Evolutionary conservation across 164 flowering plant species (phyloP).

Genomic region (Santalum album): DNA sequence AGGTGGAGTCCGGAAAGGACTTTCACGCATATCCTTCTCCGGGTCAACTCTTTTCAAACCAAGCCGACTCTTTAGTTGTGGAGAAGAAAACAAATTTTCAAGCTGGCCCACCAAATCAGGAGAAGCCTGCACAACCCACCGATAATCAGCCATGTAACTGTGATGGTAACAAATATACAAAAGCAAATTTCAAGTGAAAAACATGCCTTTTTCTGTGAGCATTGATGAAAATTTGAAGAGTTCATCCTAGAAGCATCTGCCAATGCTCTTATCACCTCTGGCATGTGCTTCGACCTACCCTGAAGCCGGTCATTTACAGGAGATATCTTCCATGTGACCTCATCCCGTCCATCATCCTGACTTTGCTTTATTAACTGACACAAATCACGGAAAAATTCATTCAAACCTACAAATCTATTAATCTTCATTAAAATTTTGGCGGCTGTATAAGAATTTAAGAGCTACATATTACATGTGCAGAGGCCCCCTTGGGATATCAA

Average conservation of each 20-base stretch:
- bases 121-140: constrained; percentile 26
- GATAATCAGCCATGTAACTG: neutral
- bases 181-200: neutral
- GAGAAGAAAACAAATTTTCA: constrained; percentile 56
- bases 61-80: constrained; percentile 28
- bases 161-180: neutral
- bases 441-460: too few species aligned
- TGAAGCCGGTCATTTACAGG: constrained; percentile 82
- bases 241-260: constrained; percentile 59
- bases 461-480: too few species aligned
- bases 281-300: constrained; percentile 51
- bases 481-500: too few species aligned
- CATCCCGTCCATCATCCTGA: constrained; percentile 92
- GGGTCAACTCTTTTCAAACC: constrained; percentile 28
- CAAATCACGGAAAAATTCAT: neutral
- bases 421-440: too few species aligned
- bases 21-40: constrained; percentile 25
- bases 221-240: constrained; percentile 32
- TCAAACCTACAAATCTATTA: too few species aligned
- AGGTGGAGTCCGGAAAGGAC: constrained; percentile 89
- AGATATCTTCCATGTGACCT: constrained; percentile 90
- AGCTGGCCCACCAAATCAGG: constrained; percentile 30
- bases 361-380: constrained; percentile 79
- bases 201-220: constrained; percentile 49
- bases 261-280: constrained; percentile 37